Evolutionary conservation across 2,329 filamentous ascomycete species (phyloP), one percentile per base, ranked within the genome.

Genomic region (Lasiodiplodia gonubiensis): DNA sequence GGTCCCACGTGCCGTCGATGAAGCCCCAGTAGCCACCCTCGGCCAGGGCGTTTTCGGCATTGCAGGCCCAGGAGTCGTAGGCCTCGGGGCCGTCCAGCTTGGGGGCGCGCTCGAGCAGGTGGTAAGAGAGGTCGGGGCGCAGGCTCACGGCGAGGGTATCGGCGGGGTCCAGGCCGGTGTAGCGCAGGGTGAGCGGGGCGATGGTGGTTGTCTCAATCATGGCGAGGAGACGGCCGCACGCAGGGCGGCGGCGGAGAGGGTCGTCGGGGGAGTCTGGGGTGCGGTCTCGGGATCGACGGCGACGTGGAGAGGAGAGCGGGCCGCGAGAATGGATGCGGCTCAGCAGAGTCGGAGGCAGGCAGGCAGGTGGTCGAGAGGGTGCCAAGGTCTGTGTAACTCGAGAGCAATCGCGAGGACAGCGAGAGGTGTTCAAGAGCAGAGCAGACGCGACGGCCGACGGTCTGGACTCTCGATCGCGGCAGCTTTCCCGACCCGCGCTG

Each of bases 51-150:
- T 51, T 23, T 8, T 37, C 59, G 30, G n/a, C 30, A 8, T 30
- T 21, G 30, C 30, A 21, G 59, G 59, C 59, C 59, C 59, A 63
- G n/a, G 59, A 30, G 46, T 63, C 46, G 42, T 63, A 63, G 59
- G 37, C 27, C 39, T 63, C 59, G 59, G 59, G 59, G 37, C 59
- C 59, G 59, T 63, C 59, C 27, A 63, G 59, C 59, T 63, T 63
- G 14, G 59, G 46, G 59, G 39, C 46, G 46, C 59, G 46, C 12
- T 63, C 59, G 12, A 63, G 59, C 59, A 63, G 42, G 59, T 37
- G 42, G 59, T 63, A 63, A 46, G 59, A 21, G 30, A 51, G n/a
- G 46, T 63, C 59, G 59, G 59, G 27, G 42, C 46, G 42, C 59
- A 63, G 30, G 59, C 59, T 49, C 11, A 63, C 59, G 30, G 59